These are phyloP conservation scores for Solidago caesia DNA, from an alignment of 129 eudicot species.

Conservation along the genomic window DNA sequence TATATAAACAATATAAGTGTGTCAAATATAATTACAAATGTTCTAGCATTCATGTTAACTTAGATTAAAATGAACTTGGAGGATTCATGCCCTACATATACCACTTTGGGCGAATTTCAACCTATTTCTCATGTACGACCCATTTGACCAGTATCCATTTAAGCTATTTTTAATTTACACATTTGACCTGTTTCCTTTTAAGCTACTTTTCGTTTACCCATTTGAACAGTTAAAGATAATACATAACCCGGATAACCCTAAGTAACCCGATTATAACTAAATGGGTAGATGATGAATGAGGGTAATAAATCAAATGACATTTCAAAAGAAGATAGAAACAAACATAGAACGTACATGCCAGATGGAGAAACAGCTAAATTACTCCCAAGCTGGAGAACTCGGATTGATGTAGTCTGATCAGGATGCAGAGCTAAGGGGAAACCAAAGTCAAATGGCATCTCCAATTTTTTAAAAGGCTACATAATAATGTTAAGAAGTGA, in stretches of 20 bases:
- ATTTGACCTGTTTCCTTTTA: background rate
- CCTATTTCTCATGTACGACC: background rate
- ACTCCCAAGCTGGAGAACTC: conserved; percentile 78
- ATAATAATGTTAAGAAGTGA: background rate
- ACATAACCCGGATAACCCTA: background rate
- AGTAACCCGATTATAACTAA: background rate
- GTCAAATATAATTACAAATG: background rate
- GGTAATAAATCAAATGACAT: conserved; percentile 5
- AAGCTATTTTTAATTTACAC: background rate
- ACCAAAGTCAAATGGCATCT: conserved; percentile 24
- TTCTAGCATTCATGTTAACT: background rate
- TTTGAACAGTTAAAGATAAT: background rate
- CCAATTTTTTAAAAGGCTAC: background rate
- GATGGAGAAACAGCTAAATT: conserved; percentile 77
- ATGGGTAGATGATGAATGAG: background rate
- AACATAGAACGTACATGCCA: conserved; percentile 58
- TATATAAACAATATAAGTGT: background rate
- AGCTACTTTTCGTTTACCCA: background rate
- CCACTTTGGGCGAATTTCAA: background rate
- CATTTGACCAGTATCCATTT: background rate
- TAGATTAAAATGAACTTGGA: background rate
- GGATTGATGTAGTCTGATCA: conserved; percentile 72
- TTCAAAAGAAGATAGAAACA: background rate
- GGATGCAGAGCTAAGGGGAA: conserved; percentile 64
- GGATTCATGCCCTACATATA: background rate